phyloP scores from a whole-genome alignment of 352 stramenopile genomes.

The Blastocystis sp. region DNA sequence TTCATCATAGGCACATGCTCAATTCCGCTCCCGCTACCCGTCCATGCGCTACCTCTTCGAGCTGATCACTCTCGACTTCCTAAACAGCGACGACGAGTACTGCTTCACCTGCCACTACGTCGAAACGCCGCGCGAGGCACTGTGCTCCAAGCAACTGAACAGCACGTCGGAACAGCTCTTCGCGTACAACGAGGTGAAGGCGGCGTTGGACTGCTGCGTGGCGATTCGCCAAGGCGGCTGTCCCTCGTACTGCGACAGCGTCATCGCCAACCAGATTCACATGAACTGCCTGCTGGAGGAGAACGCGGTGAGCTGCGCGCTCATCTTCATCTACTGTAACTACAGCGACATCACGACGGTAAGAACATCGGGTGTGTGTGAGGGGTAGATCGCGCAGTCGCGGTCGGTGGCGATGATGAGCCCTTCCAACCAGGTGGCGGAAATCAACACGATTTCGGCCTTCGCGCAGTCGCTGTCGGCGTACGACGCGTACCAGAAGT shows the following conservation, averaged over 20 bases:
- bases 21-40: neutral
- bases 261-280: neutral
- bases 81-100: neutral
- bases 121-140: slow-evolving; percentile 2
- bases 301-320: neutral
- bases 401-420: neutral
- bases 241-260: neutral
- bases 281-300: neutral
- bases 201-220: slow-evolving; percentile 9
- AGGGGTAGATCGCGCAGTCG: neutral
- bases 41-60: neutral
- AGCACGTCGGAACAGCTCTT: neutral
- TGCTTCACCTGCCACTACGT: neutral
- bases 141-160: neutral
- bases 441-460: neutral
- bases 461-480: neutral
- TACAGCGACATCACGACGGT: neutral
- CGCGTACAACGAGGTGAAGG: neutral
- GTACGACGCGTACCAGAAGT: neutral
- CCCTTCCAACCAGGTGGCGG: neutral
- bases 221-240: neutral
- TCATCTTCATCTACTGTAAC: neutral
- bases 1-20: neutral
- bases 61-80: neutral
- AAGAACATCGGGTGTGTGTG: neutral